Base-by-base conservation (phyloP, 768 basidiomycete species). In the Kwoniella bestiolae region DNA sequence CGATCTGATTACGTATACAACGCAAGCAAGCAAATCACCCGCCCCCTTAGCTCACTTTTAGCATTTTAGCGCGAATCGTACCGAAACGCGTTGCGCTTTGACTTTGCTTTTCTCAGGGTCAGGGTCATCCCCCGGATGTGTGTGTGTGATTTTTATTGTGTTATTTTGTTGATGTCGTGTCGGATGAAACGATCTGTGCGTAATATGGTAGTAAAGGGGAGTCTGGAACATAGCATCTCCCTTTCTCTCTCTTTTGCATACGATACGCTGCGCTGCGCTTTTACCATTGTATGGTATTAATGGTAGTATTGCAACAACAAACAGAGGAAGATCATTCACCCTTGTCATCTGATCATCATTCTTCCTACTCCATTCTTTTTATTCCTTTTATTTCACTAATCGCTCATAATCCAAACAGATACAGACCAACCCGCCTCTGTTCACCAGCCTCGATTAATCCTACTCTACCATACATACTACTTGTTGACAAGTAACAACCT, bases 181-280 rank as follows among this genome's bases (percentile, higher is more conserved):
- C 57, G 44, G 57, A 59, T 59, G 57, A 59, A 47, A 59, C 57
- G 46, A 59, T 46, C 44, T 46, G 57, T 45, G 57, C 26, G 38
- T 18, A 29, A 44, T n/a, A 28, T 23, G 55, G 21, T n/a, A 25
- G 26, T 52, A 11, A 23, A 45, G 23, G 23, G 7, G 41, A 12
- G n/a, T 23, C 25, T 52, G 28, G 50, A 52, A 26, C 50, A n/a
- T 52, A 47, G 50, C n/a, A 47, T 47, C 46, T 47, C 25, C n/a
- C 46, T 47, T n/a, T 2, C 21, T n/a, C n/a, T 47, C 25, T n/a
- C 5, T 46, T 5, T 18, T 46, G 45, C 21, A 41, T 41, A 11
- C 38, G 12, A 11, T 41, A 41, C 38, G 38, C 38, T 14, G 38
- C 4, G 38, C 38, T 41, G 38, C 18, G 38, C 38, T 41, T 14